Base-by-base conservation (phyloP, 805 yeast genomes). In the Wickerhamiella occidentalis region DNA sequence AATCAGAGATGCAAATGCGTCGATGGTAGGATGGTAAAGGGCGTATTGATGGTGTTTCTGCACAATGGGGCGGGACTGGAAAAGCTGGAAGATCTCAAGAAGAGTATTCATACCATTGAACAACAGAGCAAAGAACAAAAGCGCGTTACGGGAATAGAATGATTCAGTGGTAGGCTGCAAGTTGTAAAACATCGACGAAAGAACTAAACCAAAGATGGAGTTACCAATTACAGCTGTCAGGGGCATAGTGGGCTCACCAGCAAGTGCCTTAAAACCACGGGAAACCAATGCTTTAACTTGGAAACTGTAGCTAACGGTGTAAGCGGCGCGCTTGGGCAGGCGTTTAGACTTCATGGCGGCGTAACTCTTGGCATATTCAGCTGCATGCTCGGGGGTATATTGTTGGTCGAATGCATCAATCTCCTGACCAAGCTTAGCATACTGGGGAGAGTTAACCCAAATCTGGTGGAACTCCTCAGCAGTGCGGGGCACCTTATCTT, bases 41-140 rank as follows among this genome's bases (percentile, higher is more conserved):
- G 85, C 78, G 56, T 80, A 84, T 45, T 74, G 72, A 58, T 79
- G 78, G 61, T 84, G 94, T 59, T 84, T 83, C 56, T 74, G 75
- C 23, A 81, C 72, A 54, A 84, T 77, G 44, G 79, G 75, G 54
- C 82, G 71, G 41, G 75, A 69, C 19, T 67, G 73, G 56, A 77
- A 69, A 58, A 73, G 61, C 41, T 66, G 64, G 45, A 70, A 60
- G 37, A 73, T 74, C 59, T 79, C 84, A 54, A 79, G 74, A 56
- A 79, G 67, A 3, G 82, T 70, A 26, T 77, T 65, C 64, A 80
- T 74, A 9, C 82, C 80, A 61, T 77, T 79, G 61, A 76, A 78
- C 54, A 82, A 67, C 9, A 78, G 66, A 19, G 78, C 68, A 56
- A 79, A 81, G 64, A 77, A 81, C 3, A 80, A 56, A 23, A 74